Evolutionary conservation across 192 early-diverging fungal species (phyloP).

Genomic region (Umbelopsis ramanniana): DNA sequence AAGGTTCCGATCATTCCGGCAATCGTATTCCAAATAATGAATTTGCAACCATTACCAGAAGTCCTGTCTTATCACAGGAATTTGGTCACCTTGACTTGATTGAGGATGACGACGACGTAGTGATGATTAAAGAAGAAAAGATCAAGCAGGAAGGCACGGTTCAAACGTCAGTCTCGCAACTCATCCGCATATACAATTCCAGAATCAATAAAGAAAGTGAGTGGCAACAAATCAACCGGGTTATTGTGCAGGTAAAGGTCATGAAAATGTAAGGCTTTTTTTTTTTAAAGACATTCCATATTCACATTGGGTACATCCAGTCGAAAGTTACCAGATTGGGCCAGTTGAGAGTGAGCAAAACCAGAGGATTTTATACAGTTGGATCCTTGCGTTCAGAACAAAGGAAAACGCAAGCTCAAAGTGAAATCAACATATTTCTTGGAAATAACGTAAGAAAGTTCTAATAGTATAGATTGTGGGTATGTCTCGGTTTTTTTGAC

Average conservation of each 20-base stretch:
- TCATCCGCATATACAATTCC: background rate
- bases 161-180: background rate
- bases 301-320: background rate
- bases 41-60: no score
- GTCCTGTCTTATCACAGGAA: background rate
- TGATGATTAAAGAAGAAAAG: constrained; percentile 4
- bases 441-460: background rate
- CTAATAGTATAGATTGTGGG: no score
- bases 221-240: background rate
- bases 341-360: background rate
- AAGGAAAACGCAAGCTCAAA: background rate
- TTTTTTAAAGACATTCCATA: background rate
- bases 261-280: background rate
- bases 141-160: constrained; percentile 7
- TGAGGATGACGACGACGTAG: background rate
- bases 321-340: background rate
- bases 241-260: background rate
- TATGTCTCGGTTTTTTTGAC: no score
- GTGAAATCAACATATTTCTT: background rate
- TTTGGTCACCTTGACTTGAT: background rate
- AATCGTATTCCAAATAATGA: background rate
- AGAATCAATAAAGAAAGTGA: background rate
- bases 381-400: background rate
- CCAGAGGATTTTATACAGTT: background rate
- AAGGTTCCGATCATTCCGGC: background rate